phyloP scores from a whole-genome alignment of 192 early-diverging fungal genomes.

The Phlyctochytrium planicorne region DNA sequence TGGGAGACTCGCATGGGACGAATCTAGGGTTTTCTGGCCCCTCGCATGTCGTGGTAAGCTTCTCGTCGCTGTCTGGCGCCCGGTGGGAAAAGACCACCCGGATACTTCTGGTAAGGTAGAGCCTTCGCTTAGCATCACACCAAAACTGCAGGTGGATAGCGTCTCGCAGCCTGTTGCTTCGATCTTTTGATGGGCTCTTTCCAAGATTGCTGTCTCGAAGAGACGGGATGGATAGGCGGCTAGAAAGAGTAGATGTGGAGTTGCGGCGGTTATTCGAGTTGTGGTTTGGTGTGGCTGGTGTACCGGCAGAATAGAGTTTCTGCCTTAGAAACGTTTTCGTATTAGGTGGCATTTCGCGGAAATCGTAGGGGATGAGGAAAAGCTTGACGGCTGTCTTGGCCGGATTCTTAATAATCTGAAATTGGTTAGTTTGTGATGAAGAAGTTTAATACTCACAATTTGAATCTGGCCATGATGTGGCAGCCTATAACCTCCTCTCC shows the following conservation, averaged over 20 bases:
- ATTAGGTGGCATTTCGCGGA: conserved; percentile 66
- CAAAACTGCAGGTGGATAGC: conserved; percentile 79
- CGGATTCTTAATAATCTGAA: conserved; percentile 73
- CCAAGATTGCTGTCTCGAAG: not conserved
- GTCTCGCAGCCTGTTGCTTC: conserved; percentile 53
- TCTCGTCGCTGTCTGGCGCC: conserved; percentile 63
- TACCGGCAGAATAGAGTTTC: conserved; percentile 58
- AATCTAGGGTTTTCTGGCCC: conserved; percentile 57
- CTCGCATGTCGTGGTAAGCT: conserved; percentile 58
- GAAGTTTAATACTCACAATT: conserved; percentile 46
- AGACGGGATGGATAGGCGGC: not conserved
- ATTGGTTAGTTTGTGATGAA: not conserved
- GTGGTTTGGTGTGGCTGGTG: conserved; percentile 4
- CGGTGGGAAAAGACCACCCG: conserved; percentile 76
- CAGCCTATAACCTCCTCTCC: conserved; percentile 62
- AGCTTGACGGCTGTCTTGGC: conserved; percentile 75
- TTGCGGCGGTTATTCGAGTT: not conserved
- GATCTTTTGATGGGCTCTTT: not conserved
- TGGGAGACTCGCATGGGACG: conserved; percentile 1
- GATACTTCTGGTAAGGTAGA: conserved; percentile 65
- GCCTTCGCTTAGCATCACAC: conserved; percentile 49
- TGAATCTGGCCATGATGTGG: conserved; percentile 75
- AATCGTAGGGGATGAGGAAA: conserved; percentile 78
- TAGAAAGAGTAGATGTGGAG: conserved; percentile 3
- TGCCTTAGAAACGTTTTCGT: conserved; percentile 80